Conservation (phyloP, 202 grass and related monocot genomes). For the Panicum virgatum region DNA sequence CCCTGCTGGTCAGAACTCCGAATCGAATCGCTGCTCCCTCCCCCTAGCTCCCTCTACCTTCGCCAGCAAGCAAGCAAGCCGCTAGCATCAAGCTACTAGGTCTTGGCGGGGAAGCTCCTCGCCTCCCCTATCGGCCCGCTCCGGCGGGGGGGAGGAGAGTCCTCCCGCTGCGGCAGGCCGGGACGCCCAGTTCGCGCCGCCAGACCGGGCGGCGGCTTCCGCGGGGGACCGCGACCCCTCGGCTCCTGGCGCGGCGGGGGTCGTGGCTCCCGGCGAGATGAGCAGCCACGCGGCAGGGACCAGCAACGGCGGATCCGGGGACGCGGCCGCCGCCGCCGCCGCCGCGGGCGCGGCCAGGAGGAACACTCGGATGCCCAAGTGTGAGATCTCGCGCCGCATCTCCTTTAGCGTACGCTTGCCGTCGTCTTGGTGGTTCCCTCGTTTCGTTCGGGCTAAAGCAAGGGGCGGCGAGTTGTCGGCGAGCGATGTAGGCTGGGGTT, state of each 20-base stretch:
- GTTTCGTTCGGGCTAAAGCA: neutral
- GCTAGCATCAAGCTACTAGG: conserved; percentile 3
- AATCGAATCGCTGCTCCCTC: neutral
- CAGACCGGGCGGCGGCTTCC: conserved; percentile 1
- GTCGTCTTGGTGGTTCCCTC: too few species aligned
- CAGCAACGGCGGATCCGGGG: conserved; percentile 53
- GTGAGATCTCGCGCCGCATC: conserved; percentile 54
- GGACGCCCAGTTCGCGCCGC: neutral
- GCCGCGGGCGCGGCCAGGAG: conserved; percentile 46
- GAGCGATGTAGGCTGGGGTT: neutral
- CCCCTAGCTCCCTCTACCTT: conserved; percentile 3
- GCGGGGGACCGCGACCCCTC: conserved; percentile 1
- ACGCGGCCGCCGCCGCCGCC: conserved; percentile 46
- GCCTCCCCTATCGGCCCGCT: neutral
- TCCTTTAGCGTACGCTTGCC: neutral
- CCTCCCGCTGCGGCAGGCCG: neutral
- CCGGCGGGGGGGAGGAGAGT: neutral
- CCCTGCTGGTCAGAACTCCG: neutral
- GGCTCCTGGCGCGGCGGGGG: neutral
- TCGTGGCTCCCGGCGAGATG: conserved; percentile 30
- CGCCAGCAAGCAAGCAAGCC: conserved; percentile 13
- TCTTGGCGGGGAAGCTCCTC: neutral
- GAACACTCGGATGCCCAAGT: conserved; percentile 74
- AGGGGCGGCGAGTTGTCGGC: neutral
- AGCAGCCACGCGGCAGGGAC: conserved; percentile 27